Evolutionary conservation across 345 rosid genomes (phyloP).

Genomic region (Toxicodendron radicans): DNA sequence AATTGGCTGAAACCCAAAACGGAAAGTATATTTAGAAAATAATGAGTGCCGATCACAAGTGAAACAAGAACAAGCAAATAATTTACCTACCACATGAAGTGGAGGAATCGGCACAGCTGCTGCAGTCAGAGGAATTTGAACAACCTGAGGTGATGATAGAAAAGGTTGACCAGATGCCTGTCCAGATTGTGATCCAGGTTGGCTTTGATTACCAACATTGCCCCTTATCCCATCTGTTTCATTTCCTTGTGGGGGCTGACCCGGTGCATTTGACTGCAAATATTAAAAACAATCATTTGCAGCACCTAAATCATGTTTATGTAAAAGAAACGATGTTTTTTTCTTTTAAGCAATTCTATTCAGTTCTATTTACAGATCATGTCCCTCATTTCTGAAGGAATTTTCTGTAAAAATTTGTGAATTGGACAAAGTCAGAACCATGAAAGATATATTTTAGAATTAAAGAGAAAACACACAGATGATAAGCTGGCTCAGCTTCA

Average conservation of each 20-base stretch:
- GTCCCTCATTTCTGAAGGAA: background rate
- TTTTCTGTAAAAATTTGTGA: background rate
- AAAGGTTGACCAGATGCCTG: conserved; percentile 53
- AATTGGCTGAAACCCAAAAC: conserved; percentile 60
- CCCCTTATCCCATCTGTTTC: conserved; percentile 40
- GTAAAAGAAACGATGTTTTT: no score
- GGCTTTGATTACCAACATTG: conserved; percentile 44
- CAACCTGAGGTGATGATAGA: conserved; percentile 54
- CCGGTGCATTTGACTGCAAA: conserved; percentile 47
- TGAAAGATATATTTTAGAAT: no score
- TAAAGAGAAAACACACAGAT: no score
- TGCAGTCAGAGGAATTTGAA: conserved; percentile 65
- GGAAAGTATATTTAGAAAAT: conserved; percentile 10
- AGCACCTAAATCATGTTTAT: background rate
- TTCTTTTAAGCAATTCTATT: background rate
- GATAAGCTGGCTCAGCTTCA: background rate
- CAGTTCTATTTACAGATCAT: no score
- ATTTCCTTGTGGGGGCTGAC: conserved; percentile 54
- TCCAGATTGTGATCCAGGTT: conserved; percentile 47
- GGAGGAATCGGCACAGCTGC: conserved; percentile 67
- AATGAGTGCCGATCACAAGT: background rate
- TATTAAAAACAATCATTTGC: background rate
- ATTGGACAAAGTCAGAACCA: background rate
- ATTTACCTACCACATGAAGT: conserved; percentile 45
- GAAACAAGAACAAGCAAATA: conserved; percentile 3